Base-by-base conservation (phyloP, 2,329 filamentous ascomycete genomes). In the Boeremia exigua region DNA sequence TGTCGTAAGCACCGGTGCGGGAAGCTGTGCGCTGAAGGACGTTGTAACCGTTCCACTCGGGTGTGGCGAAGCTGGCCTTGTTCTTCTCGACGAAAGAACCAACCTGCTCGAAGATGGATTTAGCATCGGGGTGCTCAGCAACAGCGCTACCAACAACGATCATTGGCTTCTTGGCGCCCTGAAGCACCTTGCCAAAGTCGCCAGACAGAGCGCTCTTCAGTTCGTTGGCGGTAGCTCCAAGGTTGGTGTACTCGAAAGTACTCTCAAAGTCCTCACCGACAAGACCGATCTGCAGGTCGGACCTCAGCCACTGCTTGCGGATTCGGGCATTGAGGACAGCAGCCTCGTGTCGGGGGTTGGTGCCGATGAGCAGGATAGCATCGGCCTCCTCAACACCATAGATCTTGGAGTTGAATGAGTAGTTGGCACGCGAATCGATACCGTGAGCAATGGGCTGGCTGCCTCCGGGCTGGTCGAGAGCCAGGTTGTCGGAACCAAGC, bases 1-100 rank as follows among this genome's bases (percentile, higher is more conserved):
- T 87, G 79, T 99, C 95, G 74, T 92, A 99, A 58, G 95, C 95
- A 74, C 92, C 95, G 33, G 90, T 90, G 67, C 94, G 89, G 59
- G 95, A 97, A 56, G 95, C 95, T 60, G 92, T 90, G 63, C 94
- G 88, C 80, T 99, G 95, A 48, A 99, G 88, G 58, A 99, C 88
- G 76, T 97, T 99, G 84, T 94, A 99, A 58, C 94, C 95, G 76
- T 96, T 95, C 92, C 96, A 98, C 77, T 96, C 92, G 15, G 87
- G 81, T 6, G 91, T 96, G 71, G 86, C 81, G 83, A 99, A 97
- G 81, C 88, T 96, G 67, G 85, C 82, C 61, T 92, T 88, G 78
- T 97, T 89, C 86, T 96, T 97, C 73, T 97, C 93, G 34, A 96
- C 90, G 72, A 98, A 99, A 60, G 84, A 77, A 65, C 94, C 94